Evolutionary conservation across 2,329 filamentous ascomycete species (phyloP).

Genomic region (Phaeosphaeriaceae sp.): DNA sequence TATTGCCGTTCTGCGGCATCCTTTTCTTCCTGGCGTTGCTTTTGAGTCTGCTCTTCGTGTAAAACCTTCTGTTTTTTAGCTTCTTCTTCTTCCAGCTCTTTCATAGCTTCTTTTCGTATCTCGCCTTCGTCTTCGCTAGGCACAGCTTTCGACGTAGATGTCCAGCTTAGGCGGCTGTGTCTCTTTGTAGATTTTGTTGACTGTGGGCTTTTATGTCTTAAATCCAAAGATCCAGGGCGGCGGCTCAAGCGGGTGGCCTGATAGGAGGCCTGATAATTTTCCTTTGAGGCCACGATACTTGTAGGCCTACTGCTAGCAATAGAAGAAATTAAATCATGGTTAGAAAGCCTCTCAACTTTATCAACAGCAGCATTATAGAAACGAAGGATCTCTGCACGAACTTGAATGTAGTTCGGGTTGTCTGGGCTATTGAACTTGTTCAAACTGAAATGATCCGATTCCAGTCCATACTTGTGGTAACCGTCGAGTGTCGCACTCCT

Average conservation of each 20-base stretch:
- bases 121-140: background rate
- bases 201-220: background rate
- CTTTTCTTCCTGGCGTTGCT: background rate
- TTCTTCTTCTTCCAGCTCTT: background rate
- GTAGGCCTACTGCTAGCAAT: no score
- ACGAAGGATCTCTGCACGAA: background rate
- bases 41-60: background rate
- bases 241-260: no score
- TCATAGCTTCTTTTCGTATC: background rate
- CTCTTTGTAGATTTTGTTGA: background rate
- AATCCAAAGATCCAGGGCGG: background rate
- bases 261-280: no score
- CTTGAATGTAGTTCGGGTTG: constrained; percentile 1
- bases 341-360: background rate
- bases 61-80: background rate
- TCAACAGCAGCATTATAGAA: background rate
- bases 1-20: background rate
- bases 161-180: background rate
- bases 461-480: background rate
- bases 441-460: constrained; percentile 3
- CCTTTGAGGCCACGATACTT: no score
- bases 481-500: constrained; percentile 1
- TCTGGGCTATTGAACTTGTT: constrained; percentile 1
- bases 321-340: background rate
- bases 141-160: background rate